Conservation (phyloP, 169 alveolate genomes). For the Plasmodium gonderi region DNA sequence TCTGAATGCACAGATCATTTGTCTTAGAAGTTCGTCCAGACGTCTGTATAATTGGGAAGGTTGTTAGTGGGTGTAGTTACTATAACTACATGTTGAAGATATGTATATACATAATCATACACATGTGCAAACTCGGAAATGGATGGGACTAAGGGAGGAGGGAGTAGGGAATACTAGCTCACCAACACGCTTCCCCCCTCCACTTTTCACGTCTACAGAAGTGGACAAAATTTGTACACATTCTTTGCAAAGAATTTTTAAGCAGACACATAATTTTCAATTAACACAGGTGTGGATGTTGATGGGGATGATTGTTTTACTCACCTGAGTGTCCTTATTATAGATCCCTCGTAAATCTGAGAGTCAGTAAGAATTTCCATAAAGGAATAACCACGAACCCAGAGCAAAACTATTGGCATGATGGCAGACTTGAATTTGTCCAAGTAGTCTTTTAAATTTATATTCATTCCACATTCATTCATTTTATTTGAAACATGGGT, state of each 20-base stretch:
- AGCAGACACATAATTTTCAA: no score
- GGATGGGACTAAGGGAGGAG: no score
- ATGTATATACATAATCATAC: not conserved
- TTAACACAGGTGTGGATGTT: no score
- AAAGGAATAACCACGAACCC: constrained; percentile 98
- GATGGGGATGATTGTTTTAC: no score
- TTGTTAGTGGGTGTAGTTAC: not conserved
- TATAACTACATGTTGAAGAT: not conserved
- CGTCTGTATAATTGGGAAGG: constrained; percentile 87
- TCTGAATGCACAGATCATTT: constrained; percentile 96
- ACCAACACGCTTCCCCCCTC: no score
- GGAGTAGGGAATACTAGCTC: no score
- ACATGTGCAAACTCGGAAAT: not conserved
- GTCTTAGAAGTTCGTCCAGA: constrained; percentile 97
- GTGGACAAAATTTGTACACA: no score
- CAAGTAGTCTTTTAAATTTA: constrained; percentile 91
- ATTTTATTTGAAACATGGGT: constrained; percentile 88
- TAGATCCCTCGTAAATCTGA: constrained; percentile 97
- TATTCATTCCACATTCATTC: constrained; percentile 88
- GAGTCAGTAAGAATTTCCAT: constrained; percentile 93
- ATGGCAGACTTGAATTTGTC: constrained; percentile 93
- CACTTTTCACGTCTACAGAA: no score
- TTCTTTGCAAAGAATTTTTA: no score
- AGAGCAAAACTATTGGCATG: constrained; percentile 94
- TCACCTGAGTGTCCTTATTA: constrained; percentile 91